These are phyloP conservation scores for Skeletonema marinoi DNA, from an alignment of 108 stramenopile species.

Conservation along the genomic window DNA sequence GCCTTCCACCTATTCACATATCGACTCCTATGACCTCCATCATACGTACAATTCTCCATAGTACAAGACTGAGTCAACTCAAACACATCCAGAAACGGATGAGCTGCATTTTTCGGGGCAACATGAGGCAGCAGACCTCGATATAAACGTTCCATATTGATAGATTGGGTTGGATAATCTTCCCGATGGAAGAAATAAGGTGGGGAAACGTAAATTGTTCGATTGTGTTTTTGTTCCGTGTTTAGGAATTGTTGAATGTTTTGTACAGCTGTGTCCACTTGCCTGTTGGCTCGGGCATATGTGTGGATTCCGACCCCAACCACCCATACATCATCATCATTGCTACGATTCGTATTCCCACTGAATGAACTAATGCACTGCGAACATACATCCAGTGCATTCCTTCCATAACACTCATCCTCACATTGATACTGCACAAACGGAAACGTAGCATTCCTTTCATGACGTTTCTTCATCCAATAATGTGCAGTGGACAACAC, in stretches of 20 bases:
- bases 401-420: conserved; percentile 4
- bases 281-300: background rate
- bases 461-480: background rate
- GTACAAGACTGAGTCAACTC: conserved; percentile 11
- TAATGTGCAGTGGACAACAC: background rate
- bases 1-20: conserved; percentile 39
- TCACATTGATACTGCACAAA: conserved; percentile 5
- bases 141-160: background rate
- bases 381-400: background rate
- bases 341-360: background rate
- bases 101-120: background rate
- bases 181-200: background rate
- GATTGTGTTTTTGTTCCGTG: background rate
- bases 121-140: background rate
- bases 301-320: conserved; percentile 3
- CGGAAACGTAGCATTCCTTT: background rate
- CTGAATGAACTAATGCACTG: background rate
- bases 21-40: conserved; percentile 16
- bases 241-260: background rate
- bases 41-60: conserved; percentile 28
- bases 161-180: background rate
- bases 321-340: background rate
- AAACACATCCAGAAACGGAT: conserved; percentile 21
- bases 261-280: background rate
- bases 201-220: background rate